Conservation (phyloP, 75 land plant species). For the Cupressus sempervirens region DNA sequence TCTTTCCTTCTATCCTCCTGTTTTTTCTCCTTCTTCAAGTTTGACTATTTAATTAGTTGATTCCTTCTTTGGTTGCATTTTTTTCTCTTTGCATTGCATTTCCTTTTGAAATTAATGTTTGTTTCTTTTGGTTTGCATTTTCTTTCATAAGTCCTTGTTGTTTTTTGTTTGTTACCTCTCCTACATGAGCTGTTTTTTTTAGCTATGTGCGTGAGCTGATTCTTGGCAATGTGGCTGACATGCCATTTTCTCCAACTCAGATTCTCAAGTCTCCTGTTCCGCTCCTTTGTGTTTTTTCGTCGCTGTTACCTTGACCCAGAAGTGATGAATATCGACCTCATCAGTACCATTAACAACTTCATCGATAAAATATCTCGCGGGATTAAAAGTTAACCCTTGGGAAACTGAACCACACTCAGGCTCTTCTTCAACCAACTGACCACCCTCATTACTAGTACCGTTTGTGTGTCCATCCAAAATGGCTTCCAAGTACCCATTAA, state of each 20-base stretch:
- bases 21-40: no score
- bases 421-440: not conserved
- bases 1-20: no score
- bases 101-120: no score
- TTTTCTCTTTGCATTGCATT: no score
- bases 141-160: no score
- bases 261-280: slow-evolving; percentile 82
- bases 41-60: no score
- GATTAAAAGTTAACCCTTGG: slow-evolving; percentile 56
- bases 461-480: slow-evolving; percentile 53
- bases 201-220: no score
- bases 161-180: no score
- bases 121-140: no score
- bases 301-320: slow-evolving; percentile 85
- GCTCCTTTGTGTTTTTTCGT: slow-evolving; percentile 79
- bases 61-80: no score
- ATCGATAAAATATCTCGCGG: slow-evolving; percentile 76
- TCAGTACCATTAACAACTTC: slow-evolving; percentile 86
- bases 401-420: slow-evolving; percentile 9
- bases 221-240: slow-evolving; percentile 77
- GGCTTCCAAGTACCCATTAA: slow-evolving; percentile 90
- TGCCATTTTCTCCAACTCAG: slow-evolving; percentile 99
- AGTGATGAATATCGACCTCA: slow-evolving; percentile 78
- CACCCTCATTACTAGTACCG: not conserved
- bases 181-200: no score